Evolutionary conservation across 1,284 basidiomycete species (phyloP).

Genomic region (Exobasidium rhododendri): DNA sequence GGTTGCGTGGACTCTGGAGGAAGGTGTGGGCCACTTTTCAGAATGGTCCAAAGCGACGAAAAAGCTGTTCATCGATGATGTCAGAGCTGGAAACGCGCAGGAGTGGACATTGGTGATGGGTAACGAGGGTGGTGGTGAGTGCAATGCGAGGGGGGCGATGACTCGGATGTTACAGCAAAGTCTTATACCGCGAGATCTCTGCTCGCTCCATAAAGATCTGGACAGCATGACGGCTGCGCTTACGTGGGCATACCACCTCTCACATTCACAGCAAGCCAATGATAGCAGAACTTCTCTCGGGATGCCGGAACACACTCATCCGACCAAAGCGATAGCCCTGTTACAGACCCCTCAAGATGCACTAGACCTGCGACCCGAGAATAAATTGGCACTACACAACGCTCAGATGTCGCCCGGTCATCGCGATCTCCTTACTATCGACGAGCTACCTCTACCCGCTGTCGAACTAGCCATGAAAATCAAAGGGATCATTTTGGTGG

Average conservation of each 20-base stretch:
- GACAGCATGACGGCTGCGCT: conserved; percentile 51
- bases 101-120: conserved; percentile 56
- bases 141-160: conserved; percentile 47
- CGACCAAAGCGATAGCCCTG: conserved; percentile 36
- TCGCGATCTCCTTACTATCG: conserved; percentile 55
- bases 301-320: conserved; percentile 13
- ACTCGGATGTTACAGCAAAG: conserved; percentile 45
- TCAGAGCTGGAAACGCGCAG: conserved; percentile 30
- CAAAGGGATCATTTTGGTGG: conserved; percentile 53
- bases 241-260: conserved; percentile 46
- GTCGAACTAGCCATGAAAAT: conserved; percentile 41
- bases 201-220: conserved; percentile 37
- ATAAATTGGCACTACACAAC: conserved; percentile 50
- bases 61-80: conserved; percentile 45
- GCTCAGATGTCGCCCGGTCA: conserved; percentile 52
- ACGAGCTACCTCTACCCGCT: conserved; percentile 54
- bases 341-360: conserved; percentile 49
- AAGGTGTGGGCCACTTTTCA: conserved; percentile 50
- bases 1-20: conserved; percentile 30
- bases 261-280: conserved; percentile 20
- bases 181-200: conserved; percentile 20
- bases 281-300: background rate
- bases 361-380: conserved; percentile 55
- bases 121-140: conserved; percentile 54
- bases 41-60: conserved; percentile 51